Conservation (phyloP, 2,329 filamentous ascomycete species). For the Colletotrichum truncatum region DNA sequence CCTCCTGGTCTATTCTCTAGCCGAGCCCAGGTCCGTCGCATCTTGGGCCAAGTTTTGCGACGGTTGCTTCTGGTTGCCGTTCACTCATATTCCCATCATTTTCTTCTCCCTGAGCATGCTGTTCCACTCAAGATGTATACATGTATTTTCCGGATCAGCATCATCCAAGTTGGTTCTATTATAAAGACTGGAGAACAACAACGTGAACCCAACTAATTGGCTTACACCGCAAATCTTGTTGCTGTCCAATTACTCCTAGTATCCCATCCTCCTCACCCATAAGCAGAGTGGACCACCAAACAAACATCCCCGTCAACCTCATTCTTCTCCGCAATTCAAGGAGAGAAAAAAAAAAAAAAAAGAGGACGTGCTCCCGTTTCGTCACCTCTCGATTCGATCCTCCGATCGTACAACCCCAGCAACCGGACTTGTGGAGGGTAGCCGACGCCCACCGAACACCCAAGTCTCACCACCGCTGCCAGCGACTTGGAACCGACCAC, state of each 20-base stretch:
- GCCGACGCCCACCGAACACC: not conserved
- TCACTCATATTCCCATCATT: not conserved
- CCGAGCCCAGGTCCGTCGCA: constrained; percentile 2
- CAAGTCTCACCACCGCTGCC: constrained; percentile 17
- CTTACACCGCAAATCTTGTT: not conserved
- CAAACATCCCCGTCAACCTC: constrained; percentile 5
- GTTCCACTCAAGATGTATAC: not conserved
- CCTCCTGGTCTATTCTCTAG: not conserved
- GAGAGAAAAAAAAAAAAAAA: not conserved
- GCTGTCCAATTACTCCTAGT: not conserved
- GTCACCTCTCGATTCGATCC: constrained; percentile 15
- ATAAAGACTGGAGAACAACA: too few species aligned
- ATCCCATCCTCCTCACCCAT: not conserved
- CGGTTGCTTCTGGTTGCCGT: not conserved
- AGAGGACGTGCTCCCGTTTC: constrained; percentile 25
- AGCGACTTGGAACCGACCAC: constrained; percentile 5
- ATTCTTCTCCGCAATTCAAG: constrained; percentile 16
- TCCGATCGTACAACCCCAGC: constrained; percentile 27
- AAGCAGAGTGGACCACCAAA: constrained; percentile 8
- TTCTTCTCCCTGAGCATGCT: too few species aligned
- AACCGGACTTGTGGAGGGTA: constrained; percentile 24
- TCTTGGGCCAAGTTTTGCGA: constrained; percentile 11
- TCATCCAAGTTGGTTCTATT: too few species aligned
- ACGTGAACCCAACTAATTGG: not conserved
- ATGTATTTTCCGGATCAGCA: not conserved